Evolutionary conservation across 2,329 filamentous ascomycete genomes (phyloP), one percentile per base, ranked within the genome.

Genomic region (Daldinia eschscholtzii): DNA sequence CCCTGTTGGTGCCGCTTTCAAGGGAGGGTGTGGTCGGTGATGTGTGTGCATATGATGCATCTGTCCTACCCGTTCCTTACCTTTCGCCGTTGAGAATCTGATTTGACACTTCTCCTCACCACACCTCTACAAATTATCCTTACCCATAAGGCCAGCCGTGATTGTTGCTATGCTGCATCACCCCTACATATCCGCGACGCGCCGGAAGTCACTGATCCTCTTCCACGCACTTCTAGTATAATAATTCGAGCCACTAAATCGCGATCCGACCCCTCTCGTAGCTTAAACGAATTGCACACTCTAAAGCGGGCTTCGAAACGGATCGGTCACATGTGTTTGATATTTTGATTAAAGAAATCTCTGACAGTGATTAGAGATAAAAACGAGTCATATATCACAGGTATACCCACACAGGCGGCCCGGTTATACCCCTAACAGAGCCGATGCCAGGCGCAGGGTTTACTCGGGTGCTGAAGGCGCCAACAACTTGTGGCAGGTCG

Each of bases 61-160:
- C 3, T n/a, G 66, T 62, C 64, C 65, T 61, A 65, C 64, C 68
- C 61, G 64, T 67, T 67, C 62, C 48, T 64, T 65, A 67, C 71
- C 65, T 70, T 65, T 73, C 67, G 67, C 64, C 67, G 62, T 67
- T 65, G 59, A 67, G 68, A 68, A 61, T 68, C 55, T 57, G 57
- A 70, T 64, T 63, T 46, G 65, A 58, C 59, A 50, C 69, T 53
- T 63, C 62, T 63, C 58, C 62, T 65, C 68, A 58, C 69, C 56
- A 66, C 67, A 71, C 61, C 69, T 72, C 65, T 66, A 62, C 72
- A 57, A 63, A 53, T 70, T 72, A 75, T 77, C 75, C 74, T 74
- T 74, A 75, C 73, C 75, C 74, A 76, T 72, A 73, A 71, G 65
- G 70, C 72, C 72, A 70, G 73, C 70, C 66, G 70, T 64, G 68